These are phyloP conservation scores for Apostasia shenzhenica DNA, from an alignment of 106 monocot species.

Conservation along the genomic window DNA sequence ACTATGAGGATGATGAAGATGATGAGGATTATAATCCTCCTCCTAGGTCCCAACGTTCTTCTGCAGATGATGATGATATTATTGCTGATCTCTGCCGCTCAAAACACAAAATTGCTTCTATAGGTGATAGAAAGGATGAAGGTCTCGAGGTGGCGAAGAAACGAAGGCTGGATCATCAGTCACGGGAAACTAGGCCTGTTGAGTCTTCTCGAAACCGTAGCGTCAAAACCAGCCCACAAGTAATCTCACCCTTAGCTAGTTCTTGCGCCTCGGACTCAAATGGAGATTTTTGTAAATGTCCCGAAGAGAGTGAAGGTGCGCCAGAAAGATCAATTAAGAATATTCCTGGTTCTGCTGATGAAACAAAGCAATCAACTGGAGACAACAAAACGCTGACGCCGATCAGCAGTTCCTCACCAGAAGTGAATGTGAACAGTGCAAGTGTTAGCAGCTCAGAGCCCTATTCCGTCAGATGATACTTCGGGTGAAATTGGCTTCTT, in stretches of 20 bases:
- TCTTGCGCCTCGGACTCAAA: slow-evolving; percentile 8
- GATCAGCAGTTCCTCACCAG: slow-evolving; percentile 9
- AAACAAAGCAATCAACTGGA: slow-evolving; percentile 7
- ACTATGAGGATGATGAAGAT: slow-evolving; percentile 70
- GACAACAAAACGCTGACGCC: slow-evolving; percentile 8
- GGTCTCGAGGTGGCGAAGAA: slow-evolving; percentile 28
- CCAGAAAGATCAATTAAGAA: slow-evolving; percentile 5
- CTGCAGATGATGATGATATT: slow-evolving; percentile 12
- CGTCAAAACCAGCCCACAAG: not conserved
- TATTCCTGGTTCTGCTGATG: not conserved
- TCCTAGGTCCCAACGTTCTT: slow-evolving; percentile 20
- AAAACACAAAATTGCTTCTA: slow-evolving; percentile 27
- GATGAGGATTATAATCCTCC: slow-evolving; percentile 62
- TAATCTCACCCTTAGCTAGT: not conserved
- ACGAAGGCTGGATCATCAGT: slow-evolving; percentile 26
- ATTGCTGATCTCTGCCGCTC: slow-evolving; percentile 4
- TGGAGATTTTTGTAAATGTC: not conserved
- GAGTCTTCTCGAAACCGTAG: not conserved
- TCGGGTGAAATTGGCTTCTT: too few species aligned
- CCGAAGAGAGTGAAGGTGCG: slow-evolving; percentile 11
- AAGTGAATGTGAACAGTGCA: slow-evolving; percentile 4
- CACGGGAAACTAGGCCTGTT: slow-evolving; percentile 20
- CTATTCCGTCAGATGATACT: slow-evolving; percentile 27
- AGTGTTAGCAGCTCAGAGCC: slow-evolving; percentile 24
- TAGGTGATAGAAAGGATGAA: slow-evolving; percentile 14